Conservation (phyloP, 108 stramenopile genomes). For the Nitzschia inconspicua region DNA sequence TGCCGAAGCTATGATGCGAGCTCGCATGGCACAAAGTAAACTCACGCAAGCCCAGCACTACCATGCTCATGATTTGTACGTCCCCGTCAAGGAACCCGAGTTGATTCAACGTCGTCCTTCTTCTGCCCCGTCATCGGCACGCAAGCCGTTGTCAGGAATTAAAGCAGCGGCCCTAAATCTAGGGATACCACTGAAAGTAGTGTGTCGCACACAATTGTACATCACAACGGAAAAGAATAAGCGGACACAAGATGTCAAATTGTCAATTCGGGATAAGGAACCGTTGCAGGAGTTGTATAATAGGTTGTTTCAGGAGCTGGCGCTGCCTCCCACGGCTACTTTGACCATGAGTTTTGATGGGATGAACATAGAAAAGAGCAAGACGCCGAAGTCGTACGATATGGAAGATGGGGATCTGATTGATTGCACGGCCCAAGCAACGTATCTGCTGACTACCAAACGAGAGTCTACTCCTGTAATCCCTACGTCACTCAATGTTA, state of each 20-base stretch:
- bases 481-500: background rate
- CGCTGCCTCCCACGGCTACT: slow-evolving; percentile 7
- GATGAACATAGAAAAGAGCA: slow-evolving; percentile 30
- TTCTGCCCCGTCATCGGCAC: background rate
- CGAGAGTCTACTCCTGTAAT: slow-evolving; percentile 13
- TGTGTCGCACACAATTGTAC: slow-evolving; percentile 9
- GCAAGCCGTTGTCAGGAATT: background rate
- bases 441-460: background rate
- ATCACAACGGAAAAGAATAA: slow-evolving; percentile 3
- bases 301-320: slow-evolving; percentile 19
- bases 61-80: slow-evolving; percentile 53
- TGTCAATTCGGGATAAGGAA: slow-evolving; percentile 27
- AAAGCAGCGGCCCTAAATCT: background rate
- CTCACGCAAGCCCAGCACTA: slow-evolving; percentile 45
- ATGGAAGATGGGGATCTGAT: slow-evolving; percentile 74
- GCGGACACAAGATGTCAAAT: background rate
- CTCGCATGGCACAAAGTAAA: slow-evolving; percentile 15
- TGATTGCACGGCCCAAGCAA: slow-evolving; percentile 26
- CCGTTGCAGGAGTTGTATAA: slow-evolving; percentile 13
- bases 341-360: slow-evolving; percentile 48
- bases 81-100: slow-evolving; percentile 5
- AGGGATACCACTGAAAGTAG: background rate
- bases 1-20: slow-evolving; percentile 11
- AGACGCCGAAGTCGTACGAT: slow-evolving; percentile 56
- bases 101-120: background rate